A percentile compares a stretch with the other conserved stretches of the same genome.
phyloP scores from a whole-genome alignment of 2,329 filamentous ascomycete genomes.

The Penicillium sp. region DNA sequence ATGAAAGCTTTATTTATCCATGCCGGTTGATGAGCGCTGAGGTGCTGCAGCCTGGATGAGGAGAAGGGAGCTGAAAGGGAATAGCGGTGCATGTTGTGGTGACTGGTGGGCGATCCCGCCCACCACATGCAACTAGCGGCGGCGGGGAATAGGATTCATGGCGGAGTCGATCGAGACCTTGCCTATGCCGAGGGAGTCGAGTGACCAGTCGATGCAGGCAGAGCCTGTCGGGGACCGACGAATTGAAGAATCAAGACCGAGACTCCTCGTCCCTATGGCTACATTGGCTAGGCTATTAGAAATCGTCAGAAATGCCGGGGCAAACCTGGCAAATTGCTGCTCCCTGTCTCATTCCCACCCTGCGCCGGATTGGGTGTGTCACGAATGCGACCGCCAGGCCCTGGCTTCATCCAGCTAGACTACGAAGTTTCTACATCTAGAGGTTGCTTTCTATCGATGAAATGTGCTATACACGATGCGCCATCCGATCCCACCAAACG shows the following conservation, averaged over 20 bases:
- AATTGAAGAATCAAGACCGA: neutral
- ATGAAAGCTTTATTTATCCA: neutral
- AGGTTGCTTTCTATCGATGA: neutral
- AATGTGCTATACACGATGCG: neutral
- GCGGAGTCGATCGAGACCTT: slow-evolving; percentile 11
- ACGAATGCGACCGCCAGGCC: slow-evolving; percentile 7
- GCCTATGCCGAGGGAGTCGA: neutral
- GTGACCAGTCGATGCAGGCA: neutral
- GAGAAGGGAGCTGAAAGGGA: neutral
- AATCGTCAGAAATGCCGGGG: neutral
- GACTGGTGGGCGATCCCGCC: neutral
- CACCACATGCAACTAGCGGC: slow-evolving; percentile 16
- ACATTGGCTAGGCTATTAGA: neutral
- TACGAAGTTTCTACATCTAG: too few relatives aligned
- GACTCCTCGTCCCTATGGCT: neutral
- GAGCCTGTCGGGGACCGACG: too few relatives aligned
- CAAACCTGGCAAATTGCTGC: neutral
- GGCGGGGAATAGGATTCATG: slow-evolving; percentile 13
- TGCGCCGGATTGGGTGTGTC: slow-evolving; percentile 18
- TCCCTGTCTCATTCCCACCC: slow-evolving; percentile 24
- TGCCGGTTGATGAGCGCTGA: neutral
- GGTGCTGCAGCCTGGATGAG: neutral
- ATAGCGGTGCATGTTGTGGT: neutral
- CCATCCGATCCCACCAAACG: neutral
- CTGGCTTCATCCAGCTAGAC: neutral